Evolutionary conservation across 306 rosid genomes (phyloP), one percentile per base, ranked within the genome.

Genomic region (Datisca glomerata): DNA sequence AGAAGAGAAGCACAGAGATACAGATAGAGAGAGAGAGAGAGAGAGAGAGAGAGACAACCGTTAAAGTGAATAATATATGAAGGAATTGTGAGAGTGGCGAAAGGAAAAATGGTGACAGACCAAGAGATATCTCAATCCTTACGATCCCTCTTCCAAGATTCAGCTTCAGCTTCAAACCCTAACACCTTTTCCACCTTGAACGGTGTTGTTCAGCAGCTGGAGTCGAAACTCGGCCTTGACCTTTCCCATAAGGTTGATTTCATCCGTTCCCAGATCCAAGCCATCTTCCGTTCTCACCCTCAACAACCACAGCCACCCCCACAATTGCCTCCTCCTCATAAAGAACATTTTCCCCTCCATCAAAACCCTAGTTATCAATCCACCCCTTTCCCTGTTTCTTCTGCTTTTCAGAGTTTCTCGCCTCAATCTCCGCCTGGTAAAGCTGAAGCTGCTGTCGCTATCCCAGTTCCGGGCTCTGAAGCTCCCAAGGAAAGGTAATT

Each of bases 171-270:
- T 24, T 2, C 68, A 3, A 71, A 60, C 66, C 71, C 73, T 16
- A 59, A 63, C 21, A 43, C 64, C 34, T 55, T 70, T 64, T 51
- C 66, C 16, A 63, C 84, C 15, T 29, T 84, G 8, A 66, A 71
- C 71, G 81, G 65, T n/a, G 67, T 84, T 27, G 73, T 79, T 9
- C 70, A 58, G 19, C 64, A 73, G 65, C 74, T 84, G 54, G 66
- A 79, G 52, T 43, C 86, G 35, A 71, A 76, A 59, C 92, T 84
- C 10, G 79, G 81, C 9, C 50, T 47, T 37, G 84, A 76, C 59
- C 83, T 84, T 43, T 51, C 86, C 25, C 74, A 73, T 58, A 84
- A 84, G 64, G 21, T 73, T 36, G 79, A 84, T 34, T 76, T 79
- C 81, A 76, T 84, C 21, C 47, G 63, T 10, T 16, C 52, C 12